phyloP scores from a whole-genome alignment of 768 basidiomycete genomes.

The Pleurotus eryngii region DNA sequence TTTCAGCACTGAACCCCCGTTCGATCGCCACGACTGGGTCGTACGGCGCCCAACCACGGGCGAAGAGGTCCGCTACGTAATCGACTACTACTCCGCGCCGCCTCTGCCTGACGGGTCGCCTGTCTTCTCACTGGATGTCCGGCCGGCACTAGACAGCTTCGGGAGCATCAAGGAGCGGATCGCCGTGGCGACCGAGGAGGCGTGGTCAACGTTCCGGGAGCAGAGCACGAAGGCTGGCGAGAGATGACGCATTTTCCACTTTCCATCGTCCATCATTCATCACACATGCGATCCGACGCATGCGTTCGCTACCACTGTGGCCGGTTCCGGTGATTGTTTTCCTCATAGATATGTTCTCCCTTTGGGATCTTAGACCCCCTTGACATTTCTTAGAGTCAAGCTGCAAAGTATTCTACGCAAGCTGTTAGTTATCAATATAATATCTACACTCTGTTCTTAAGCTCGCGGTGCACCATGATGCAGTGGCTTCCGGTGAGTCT shows the following conservation, averaged over 20 bases:
- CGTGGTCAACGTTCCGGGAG: conserved; percentile 50
- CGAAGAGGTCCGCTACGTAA: conserved; percentile 90
- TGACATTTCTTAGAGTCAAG: no score
- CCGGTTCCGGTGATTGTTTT: no score
- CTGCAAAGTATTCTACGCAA: no score
- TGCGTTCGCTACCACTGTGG: no score
- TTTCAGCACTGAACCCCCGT: conserved; percentile 82
- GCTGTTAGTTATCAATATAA: no score
- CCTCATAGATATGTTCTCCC: no score
- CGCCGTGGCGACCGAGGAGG: conserved; percentile 62
- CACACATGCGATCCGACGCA: no score
- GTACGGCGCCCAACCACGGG: conserved; percentile 77
- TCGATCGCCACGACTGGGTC: conserved; percentile 98
- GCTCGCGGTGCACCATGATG: no score
- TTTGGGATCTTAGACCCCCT: no score
- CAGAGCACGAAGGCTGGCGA: conserved; percentile 21
- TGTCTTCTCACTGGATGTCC: conserved; percentile 92
- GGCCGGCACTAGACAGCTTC: conserved; percentile 88
- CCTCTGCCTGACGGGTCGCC: conserved; percentile 88
- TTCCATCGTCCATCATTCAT: no score
- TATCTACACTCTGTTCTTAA: no score
- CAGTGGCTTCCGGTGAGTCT: no score
- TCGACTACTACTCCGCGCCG: conserved; percentile 97
- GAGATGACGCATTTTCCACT: background rate
- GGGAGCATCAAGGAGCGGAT: conserved; percentile 75